Conservation (phyloP, 164 flowering plant species). For the Vitis rupestris region DNA sequence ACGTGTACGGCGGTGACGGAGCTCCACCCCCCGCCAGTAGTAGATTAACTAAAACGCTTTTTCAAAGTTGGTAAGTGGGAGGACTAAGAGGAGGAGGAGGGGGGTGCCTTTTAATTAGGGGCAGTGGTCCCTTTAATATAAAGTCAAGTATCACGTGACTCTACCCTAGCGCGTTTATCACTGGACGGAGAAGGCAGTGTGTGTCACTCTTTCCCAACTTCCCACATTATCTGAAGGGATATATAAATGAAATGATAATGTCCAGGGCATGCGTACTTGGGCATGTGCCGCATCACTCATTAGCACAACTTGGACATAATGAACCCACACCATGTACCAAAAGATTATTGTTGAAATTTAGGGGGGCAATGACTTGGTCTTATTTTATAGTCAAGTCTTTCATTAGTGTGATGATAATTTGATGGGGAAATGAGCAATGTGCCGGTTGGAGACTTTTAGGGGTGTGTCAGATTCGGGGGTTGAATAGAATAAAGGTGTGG, state of each 20-base stretch:
- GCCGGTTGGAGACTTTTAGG: too few species aligned
- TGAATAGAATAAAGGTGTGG: too few species aligned
- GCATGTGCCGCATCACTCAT: slow-evolving; percentile 12
- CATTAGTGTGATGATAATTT: too few species aligned
- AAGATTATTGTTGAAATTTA: background rate
- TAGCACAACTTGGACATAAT: background rate
- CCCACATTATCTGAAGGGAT: slow-evolving; percentile 12
- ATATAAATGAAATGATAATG: slow-evolving; percentile 31
- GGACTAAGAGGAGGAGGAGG: too few species aligned
- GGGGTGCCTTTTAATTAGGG: background rate
- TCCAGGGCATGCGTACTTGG: slow-evolving; percentile 26
- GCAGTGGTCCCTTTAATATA: slow-evolving; percentile 6
- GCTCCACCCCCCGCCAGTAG: too few species aligned
- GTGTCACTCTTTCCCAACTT: slow-evolving; percentile 6
- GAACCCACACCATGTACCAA: background rate
- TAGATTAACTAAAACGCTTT: background rate
- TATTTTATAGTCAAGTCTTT: too few species aligned
- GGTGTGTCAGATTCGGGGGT: too few species aligned
- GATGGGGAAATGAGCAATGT: too few species aligned
- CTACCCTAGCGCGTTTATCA: too few species aligned
- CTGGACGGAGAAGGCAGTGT: background rate
- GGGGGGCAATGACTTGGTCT: background rate
- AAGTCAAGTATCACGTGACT: slow-evolving; percentile 12
- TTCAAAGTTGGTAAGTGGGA: background rate
- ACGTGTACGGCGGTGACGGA: background rate